A percentile compares a stretch with the other conserved stretches of the same genome.
Evolutionary conservation across 768 basidiomycete species (phyloP).

Genomic region (Lepiota subincarnata): DNA sequence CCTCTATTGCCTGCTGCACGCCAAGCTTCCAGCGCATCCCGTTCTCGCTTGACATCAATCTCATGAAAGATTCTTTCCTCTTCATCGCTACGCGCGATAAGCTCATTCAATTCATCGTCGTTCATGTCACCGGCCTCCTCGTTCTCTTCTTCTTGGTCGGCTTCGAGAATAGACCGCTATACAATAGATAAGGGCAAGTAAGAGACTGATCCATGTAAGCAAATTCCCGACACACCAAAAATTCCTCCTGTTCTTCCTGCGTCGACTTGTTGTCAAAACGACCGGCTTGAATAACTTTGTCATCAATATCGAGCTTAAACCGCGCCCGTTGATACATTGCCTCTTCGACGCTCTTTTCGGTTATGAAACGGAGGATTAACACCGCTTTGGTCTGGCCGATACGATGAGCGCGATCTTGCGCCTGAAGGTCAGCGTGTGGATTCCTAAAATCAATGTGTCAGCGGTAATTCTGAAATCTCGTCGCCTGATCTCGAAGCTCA

Average conservation of each 20-base stretch:
- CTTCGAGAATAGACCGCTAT: constrained; percentile 86
- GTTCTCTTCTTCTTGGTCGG: constrained; percentile 86
- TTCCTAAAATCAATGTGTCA: constrained; percentile 51
- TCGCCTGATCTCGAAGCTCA: neutral
- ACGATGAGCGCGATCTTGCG: constrained; percentile 99
- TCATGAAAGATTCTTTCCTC: constrained; percentile 74
- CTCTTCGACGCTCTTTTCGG: constrained; percentile 97
- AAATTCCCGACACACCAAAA: constrained; percentile 58
- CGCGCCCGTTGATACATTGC: constrained; percentile 94
- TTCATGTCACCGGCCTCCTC: constrained; percentile 92
- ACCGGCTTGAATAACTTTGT: constrained; percentile 99
- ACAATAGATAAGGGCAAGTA: constrained; percentile 7
- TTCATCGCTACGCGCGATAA: constrained; percentile 81
- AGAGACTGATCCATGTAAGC: constrained; percentile 5
- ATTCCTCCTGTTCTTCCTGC: constrained; percentile 95
- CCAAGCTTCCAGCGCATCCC: constrained; percentile 63
- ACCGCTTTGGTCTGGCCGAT: constrained; percentile 99
- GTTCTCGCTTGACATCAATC: constrained; percentile 80
- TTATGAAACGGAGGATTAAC: constrained; percentile 93
- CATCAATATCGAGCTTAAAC: constrained; percentile 96
- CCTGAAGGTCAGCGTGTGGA: constrained; percentile 98
- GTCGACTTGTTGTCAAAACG: constrained; percentile 99
- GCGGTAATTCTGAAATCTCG: neutral
- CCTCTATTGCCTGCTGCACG: constrained; percentile 70
- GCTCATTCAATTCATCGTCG: constrained; percentile 90